Evolutionary conservation across 768 basidiomycete species (phyloP).

Genomic region (Roridomyces roridus): DNA sequence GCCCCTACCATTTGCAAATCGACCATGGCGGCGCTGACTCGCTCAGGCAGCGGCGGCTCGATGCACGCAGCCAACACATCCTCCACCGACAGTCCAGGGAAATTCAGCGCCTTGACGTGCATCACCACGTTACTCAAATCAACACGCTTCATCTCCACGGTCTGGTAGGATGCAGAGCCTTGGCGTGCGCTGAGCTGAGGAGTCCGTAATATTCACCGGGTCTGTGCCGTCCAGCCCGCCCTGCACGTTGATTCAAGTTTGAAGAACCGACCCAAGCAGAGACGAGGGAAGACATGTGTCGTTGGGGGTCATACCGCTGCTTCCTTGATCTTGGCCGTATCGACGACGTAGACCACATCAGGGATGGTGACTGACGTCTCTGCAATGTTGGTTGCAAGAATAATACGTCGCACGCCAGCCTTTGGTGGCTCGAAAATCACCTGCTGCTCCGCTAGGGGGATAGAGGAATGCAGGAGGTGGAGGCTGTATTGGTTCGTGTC

Average conservation of each 20-base stretch:
- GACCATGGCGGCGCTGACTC: conserved; percentile 81
- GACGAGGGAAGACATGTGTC: conserved; percentile 88
- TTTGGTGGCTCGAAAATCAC: conserved; percentile 86
- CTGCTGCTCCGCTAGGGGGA: conserved; percentile 89
- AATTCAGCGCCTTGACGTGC: conserved; percentile 93
- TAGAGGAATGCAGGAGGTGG: conserved; percentile 87
- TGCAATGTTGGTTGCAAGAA: conserved; percentile 93
- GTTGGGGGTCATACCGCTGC: conserved; percentile 85
- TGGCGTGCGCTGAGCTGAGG: conserved; percentile 66
- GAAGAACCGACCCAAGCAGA: conserved; percentile 92
- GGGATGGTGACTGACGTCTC: conserved; percentile 96
- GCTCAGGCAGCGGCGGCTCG: conserved; percentile 82
- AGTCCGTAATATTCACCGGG: conserved; percentile 92
- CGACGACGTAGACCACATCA: conserved; percentile 93
- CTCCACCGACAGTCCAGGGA: conserved; percentile 85
- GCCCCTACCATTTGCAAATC: conserved; percentile 88
- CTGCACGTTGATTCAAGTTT: conserved; percentile 90
- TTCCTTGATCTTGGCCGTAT: conserved; percentile 88
- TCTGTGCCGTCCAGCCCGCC: conserved; percentile 91
- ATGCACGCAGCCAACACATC: conserved; percentile 86
- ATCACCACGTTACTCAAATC: conserved; percentile 93
- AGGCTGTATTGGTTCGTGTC: conserved; percentile 65
- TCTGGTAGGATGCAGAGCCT: conserved; percentile 78
- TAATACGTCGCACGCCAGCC: conserved; percentile 80
- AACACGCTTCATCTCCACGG: conserved; percentile 93